Base-by-base conservation (phyloP, 306 rosid genomes). In the Fagus crenata region DNA sequence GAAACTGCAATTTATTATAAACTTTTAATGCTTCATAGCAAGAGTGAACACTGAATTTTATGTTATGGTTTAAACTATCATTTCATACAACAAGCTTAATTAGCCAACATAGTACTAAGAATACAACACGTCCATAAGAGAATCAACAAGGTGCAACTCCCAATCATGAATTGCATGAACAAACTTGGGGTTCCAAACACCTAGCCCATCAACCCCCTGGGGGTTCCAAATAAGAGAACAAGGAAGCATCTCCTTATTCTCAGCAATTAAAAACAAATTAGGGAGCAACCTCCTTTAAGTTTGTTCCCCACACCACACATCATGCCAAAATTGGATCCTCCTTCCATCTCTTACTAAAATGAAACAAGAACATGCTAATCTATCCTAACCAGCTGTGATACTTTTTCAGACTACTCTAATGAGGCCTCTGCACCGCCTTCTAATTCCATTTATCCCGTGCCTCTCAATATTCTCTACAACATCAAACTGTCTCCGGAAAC, bases 171-270 rank as follows among this genome's bases (percentile, higher is more conserved):
- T 33, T 0, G 4, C 69, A 7, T 4, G n/a, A 35, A 32, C 2
- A 63, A 13, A 35, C 43, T n/a, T 33, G 69, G 15, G 42, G 37
- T 35, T 63, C 43, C 69, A 63, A 36, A 63, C 35, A 32, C 18
- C 15, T 33, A 63, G 69, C 69, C 69, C 69, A 33, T 5, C 5
- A 1, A 63, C 43, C 42, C 69, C 2, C 0, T 15, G 1, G 39
- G 39, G 14, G 5, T 33, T 63, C 69, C 42, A 33, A 63, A 63
- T 58, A 35, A 63, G 43, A 4, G 22, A 32, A 63, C 11, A 58
- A 28, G 36, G 36, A 58, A 35, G 69, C 69, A 63, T 63, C 69
- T 63, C 43, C 69, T 63, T 63, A 5, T 5, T 33, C 69, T 63
- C 18, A 13, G 18, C 4, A 61, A 35, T 14, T 35, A 15, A 33